Base-by-base conservation (phyloP, 768 basidiomycete species). In the Piloderma croceum region DNA sequence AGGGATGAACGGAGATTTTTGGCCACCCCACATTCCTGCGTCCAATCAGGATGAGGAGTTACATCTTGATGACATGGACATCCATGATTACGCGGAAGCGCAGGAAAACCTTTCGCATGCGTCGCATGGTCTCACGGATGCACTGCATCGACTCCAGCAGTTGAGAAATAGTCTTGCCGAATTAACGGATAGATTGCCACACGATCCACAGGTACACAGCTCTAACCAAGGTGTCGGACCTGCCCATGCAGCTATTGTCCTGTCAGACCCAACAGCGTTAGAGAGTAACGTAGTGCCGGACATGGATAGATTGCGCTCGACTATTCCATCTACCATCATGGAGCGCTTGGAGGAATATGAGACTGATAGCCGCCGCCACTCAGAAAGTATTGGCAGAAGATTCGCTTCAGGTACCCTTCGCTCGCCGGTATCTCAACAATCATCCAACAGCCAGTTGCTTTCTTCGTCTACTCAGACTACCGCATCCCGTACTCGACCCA, bases 111-210 rank as follows among this genome's bases (percentile, higher is more conserved):
- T n/a, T n/a, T n/a, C n/a, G n/a, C n/a, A n/a, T n/a, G n/a, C n/a
- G n/a, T n/a, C n/a, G n/a, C n/a, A n/a, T n/a, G n/a, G n/a, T n/a
- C n/a, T n/a, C n/a, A n/a, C n/a, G 27, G 27, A 29, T 29, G 27
- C 9, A 15, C 9, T 15, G 10, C 27, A 9, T 29, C 10, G 15
- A 15, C 9, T 29, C 27, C 15, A 15, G 9, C 15, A 29, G 56
- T 69, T 79, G 36, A 70, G 77, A 43, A 68, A 67, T 22, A 75
- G 65, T 46, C 64, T 81, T 24, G 58, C 70, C 37, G 64, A 65
- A 43, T 57, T 77, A 31, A 24, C 43, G 44, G 49, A 45, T 10
- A n/a, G n/a, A 7, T 38, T 29, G 32, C 37, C 7, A 29, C 53
- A 10, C 33, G 35, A 15, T n/a, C 25, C 37, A 45, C 18, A 17